Base-by-base conservation (phyloP, 1,139 yeast species). In the Suhomyces anneliseae region DNA sequence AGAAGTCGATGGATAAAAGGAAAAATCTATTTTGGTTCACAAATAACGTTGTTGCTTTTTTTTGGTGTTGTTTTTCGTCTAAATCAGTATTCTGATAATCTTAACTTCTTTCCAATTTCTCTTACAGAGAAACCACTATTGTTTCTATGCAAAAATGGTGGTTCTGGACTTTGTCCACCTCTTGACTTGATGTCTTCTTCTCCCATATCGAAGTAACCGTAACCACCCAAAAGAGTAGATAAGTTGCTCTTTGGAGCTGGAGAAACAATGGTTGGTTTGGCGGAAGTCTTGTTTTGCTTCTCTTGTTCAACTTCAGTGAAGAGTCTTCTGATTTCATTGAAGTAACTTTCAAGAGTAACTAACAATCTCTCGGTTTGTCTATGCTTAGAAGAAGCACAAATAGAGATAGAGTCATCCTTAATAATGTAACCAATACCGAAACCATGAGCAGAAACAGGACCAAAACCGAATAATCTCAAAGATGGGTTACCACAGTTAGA, bases 361-460 rank as follows among this genome's bases (percentile, higher is more conserved):
- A 88, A 78, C 61, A 88, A 87, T 65, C 97, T 79, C 54, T 79
- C 74, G 1, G 97, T 90, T 70, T 90, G 97, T 54, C 97, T 80
- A 66, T 90, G 96, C 68, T 89, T 90, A 7, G 96, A 89, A 27
- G 95, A 82, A 1, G 89, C 95, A 64, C 96, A 90, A 37, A 90
- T 82, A 2, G 95, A 85, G 45, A 90, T 82, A 5, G 93, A 84
- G 60, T 88, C 90, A 49, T 82, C 90, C 64, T 90, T 89, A 59
- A 90, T 86, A 57, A 90, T 90, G 65, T 90, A 90, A 3, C 96
- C 97, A 43, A 90, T 78, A 27, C 97, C 97, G 69, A 87, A 90
- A 12, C 97, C 97, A 59, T 87, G 90, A 24, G 95, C 84, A 33
- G 90, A 80, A 7, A 88, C 92, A 3, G 97, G 97, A 6, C 97